phyloP scores from a whole-genome alignment of 1,284 basidiomycete genomes.

The Microbotryomycetes sp. region DNA sequence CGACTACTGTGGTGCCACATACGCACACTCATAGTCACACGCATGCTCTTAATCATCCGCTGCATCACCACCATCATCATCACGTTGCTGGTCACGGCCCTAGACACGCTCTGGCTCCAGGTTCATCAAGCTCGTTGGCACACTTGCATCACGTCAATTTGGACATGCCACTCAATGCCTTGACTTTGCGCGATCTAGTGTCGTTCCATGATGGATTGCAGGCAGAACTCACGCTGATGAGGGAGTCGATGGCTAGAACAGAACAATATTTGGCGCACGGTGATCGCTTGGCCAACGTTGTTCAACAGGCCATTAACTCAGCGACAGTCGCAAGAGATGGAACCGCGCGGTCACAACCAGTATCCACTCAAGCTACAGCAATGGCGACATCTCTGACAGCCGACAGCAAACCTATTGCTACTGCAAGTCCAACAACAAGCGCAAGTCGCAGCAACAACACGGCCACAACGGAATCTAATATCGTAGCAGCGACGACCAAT shows the following conservation, averaged over 20 bases:
- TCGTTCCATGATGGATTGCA: conserved; percentile 12
- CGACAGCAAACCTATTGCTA: too few species aligned
- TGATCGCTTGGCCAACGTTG: conserved; percentile 13
- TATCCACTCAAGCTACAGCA: neutral
- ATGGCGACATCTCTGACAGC: neutral
- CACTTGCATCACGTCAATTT: neutral
- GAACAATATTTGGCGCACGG: conserved; percentile 22
- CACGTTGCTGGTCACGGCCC: neutral
- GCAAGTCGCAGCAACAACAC: neutral
- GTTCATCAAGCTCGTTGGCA: neutral
- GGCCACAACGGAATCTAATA: neutral
- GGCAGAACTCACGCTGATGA: conserved; percentile 7
- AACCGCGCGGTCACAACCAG: neutral
- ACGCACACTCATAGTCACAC: neutral
- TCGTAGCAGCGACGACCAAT: neutral
- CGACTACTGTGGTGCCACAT: neutral
- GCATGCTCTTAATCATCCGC: neutral
- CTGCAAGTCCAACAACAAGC: neutral
- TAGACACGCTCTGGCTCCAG: neutral
- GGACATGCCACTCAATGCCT: neutral
- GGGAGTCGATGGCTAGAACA: conserved; percentile 13
- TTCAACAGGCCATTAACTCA: conserved; percentile 6
- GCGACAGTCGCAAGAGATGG: neutral
- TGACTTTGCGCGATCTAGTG: conserved; percentile 21
- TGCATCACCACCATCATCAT: neutral